Base-by-base conservation (phyloP, 495 filamentous ascomycete genomes). In the Aspergillus nanangensis region DNA sequence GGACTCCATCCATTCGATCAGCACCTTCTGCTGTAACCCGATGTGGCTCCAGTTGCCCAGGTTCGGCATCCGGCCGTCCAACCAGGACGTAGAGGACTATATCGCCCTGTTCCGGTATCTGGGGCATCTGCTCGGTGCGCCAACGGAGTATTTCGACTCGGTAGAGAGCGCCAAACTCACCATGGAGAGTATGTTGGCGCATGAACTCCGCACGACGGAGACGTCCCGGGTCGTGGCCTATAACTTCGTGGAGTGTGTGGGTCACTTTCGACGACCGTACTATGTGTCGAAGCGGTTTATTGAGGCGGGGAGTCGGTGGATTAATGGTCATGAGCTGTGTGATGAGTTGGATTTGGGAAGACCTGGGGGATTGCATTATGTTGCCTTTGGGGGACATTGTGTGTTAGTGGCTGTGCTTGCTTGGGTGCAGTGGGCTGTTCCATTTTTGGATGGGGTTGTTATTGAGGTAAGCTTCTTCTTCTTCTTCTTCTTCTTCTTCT, bases 101-200 rank as follows among this genome's bases (percentile, higher is more conserved):
- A 63, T 87, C 35, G 83, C 84, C 0, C 60, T 90, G 1, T 90
- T 84, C 79, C 77, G 85, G 0, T 83, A 84, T 45, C 69, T 89
- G 10, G 83, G 75, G 3, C 71, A 86, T 52, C 67, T 88, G 23
- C 66, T 86, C 35, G 86, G 84, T 3, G 77, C 76, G 11, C 82
- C 83, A 1, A 77, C 73, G 2, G 63, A 73, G 15, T 50, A 55
- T 49, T 78, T 88, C 51, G 65, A 68, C 20, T 79, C 70, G 3
- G 70, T 80, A 0, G 68, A 67, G 23, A 69, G 71, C 24, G 80
- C 83, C 0, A 78, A 72, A 49, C 53, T 53, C 0, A 60, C 77
- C 31, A 81, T 86, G 78, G 84, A 89, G 49, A 74, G 74, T 3
- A 51, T 86, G 8, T 41, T 83, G 0, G 50, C 76, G 15, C 62